phyloP scores from a whole-genome alignment of 352 stramenopile species.

The Pythium plurisporium region DNA sequence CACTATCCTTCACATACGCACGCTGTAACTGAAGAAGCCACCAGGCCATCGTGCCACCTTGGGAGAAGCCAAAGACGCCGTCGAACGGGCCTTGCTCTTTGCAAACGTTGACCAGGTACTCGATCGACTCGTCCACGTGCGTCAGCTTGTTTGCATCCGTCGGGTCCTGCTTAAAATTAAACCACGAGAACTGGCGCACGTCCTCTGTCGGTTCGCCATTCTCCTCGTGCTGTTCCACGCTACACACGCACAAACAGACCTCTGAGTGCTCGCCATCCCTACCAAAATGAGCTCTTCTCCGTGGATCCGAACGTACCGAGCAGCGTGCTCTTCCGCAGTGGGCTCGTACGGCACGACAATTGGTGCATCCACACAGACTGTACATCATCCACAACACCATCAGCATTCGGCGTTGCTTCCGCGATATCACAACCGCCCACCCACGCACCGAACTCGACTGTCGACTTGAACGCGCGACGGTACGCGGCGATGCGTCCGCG shows the following conservation, averaged over 20 bases:
- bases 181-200: conserved; percentile 71
- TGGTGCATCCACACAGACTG: conserved; percentile 75
- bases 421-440: neutral
- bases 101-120: conserved; percentile 58
- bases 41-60: conserved; percentile 67
- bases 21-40: conserved; percentile 68
- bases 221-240: conserved; percentile 6
- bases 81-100: conserved; percentile 78
- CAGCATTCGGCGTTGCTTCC: neutral
- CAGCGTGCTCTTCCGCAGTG: conserved; percentile 44
- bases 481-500: conserved; percentile 69
- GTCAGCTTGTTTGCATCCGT: conserved; percentile 39
- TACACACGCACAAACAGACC: neutral
- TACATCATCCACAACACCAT: neutral
- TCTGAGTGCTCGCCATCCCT: too few species aligned
- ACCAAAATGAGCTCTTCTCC: too few species aligned
- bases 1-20: too few species aligned
- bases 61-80: conserved; percentile 82
- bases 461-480: conserved; percentile 69
- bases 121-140: conserved; percentile 57
- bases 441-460: conserved; percentile 72
- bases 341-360: conserved; percentile 70
- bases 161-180: conserved; percentile 48
- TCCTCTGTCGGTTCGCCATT: conserved; percentile 25
- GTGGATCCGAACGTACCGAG: conserved; percentile 32